Percentiles rank a stretch among this genome's conserved stretches.
phyloP scores from a whole-genome alignment of 805 yeast genomes.

The Kazachstania bromeliacearum region DNA sequence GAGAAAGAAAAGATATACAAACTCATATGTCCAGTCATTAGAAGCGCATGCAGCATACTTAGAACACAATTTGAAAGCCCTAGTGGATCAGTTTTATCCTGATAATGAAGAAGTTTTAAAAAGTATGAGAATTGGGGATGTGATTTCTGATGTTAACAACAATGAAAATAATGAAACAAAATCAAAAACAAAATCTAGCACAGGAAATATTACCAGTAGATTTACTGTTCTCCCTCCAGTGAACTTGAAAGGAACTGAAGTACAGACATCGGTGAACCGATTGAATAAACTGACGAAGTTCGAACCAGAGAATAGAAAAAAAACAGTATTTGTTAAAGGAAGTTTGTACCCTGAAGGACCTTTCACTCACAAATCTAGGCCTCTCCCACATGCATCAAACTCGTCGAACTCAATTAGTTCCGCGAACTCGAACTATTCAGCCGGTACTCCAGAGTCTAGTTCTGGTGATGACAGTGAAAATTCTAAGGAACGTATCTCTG shows the following conservation, averaged over 20 bases:
- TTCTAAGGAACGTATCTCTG: slow-evolving; percentile 23
- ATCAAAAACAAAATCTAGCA: background rate
- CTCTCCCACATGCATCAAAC: slow-evolving; percentile 1
- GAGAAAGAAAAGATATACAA: slow-evolving; percentile 43
- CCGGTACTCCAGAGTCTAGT: slow-evolving; percentile 4
- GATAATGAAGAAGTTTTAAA: slow-evolving; percentile 12
- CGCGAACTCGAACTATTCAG: slow-evolving; percentile 9
- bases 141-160: slow-evolving; percentile 7
- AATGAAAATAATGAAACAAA: background rate
- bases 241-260: background rate
- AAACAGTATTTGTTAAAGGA: slow-evolving; percentile 22
- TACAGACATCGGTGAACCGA: background rate
- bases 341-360: slow-evolving; percentile 30
- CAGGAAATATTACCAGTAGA: background rate
- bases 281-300: background rate
- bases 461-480: background rate
- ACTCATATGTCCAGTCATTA: slow-evolving; percentile 39
- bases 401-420: slow-evolving; percentile 7
- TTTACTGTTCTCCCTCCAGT: background rate
- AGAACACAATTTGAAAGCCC: slow-evolving; percentile 19
- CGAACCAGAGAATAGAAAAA: background rate
- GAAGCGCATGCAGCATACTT: slow-evolving; percentile 28
- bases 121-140: slow-evolving; percentile 17
- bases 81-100: slow-evolving; percentile 18
- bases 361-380: slow-evolving; percentile 17